A percentile compares a stretch with the other conserved stretches of the same genome.
These are phyloP conservation scores for Helianthus annuus DNA, from an alignment of 129 eudicot genomes.

Conservation along the genomic window DNA sequence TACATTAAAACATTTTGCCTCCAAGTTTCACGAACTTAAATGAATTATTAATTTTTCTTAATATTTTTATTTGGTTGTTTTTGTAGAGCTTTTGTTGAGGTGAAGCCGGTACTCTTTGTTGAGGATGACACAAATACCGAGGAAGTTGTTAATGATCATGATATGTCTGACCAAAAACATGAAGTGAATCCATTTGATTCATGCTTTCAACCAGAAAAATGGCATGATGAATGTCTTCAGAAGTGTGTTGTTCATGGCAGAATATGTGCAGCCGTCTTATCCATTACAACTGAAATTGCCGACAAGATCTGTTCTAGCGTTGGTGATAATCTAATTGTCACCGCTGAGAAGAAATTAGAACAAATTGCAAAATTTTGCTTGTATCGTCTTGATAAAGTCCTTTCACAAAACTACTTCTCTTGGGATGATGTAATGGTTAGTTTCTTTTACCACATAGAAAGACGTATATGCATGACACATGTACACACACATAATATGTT, in stretches of 20 bases:
- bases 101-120: constrained; percentile 73
- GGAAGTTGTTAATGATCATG: constrained; percentile 34
- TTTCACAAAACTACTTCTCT: constrained; percentile 55
- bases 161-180: constrained; percentile 30
- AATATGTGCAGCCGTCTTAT: constrained; percentile 60
- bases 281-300: constrained; percentile 47
- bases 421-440: constrained; percentile 84
- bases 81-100: constrained; percentile 85
- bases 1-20: constrained; percentile 10
- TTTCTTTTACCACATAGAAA: constrained; percentile 13
- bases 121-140: constrained; percentile 40
- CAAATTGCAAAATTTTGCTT: constrained; percentile 69
- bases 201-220: constrained; percentile 57
- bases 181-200: constrained; percentile 38
- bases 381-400: constrained; percentile 58
- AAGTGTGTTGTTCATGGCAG: constrained; percentile 56
- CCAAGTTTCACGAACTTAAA: constrained; percentile 10
- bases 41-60: not conserved
- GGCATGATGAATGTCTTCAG: constrained; percentile 71
- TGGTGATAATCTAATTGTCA: constrained; percentile 19
- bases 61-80: constrained; percentile 20
- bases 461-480: not conserved
- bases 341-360: constrained; percentile 42
- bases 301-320: constrained; percentile 43
- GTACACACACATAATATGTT: not conserved